Evolutionary conservation across 108 stramenopile species (phyloP), one percentile per base, ranked within the genome.

Genomic region (Ochromonas danica): DNA sequence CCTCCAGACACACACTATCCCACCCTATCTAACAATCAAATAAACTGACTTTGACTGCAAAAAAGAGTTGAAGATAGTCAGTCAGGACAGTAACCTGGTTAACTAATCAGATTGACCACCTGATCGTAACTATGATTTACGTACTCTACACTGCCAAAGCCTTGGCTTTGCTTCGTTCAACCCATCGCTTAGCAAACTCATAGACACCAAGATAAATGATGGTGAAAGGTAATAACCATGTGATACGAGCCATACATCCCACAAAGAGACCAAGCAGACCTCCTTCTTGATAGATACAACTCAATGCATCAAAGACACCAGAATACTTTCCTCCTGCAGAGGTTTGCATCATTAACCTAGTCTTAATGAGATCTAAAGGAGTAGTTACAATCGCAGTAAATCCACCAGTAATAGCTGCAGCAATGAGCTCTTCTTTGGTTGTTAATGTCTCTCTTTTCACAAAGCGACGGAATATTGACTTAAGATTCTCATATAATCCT

Each of bases 351-450:
- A 87, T 86, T 0, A 89, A 38, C 40, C 85, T 85, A 0, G 89
- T 89, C 65, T 89, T 89, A 71, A 89, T 82, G 0, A 72, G 62
- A 77, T 89, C 89, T 60, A 87, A 38, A 1, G 89, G 89, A 61
- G 83, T 85, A 36, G 89, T 89, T 28, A 84, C n/a, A 65, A 83
- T 60, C 2, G 83, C 89, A 10, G 85, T 77, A 33, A 87, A 57
- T 0, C 65, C 85, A 1, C 89, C 89, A 10, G 85, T 81, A 14
- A 86, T 28, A 35, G 87, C 86, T 1, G 89, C 89, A 28, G 82
- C 63, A 30, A 81, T 0, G 6, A 89, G 51, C 79, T 88, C 88
- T 43, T 87, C 87, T 51, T 83, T 67, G 22, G 40, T 62, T 25
- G 25, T 43, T 1, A 70, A 51, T n/a, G 38, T 22, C 38, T 39